These are phyloP conservation scores for Tetrahymena borealis DNA, from an alignment of 73 alveolate genomes.

Conservation along the genomic window DNA sequence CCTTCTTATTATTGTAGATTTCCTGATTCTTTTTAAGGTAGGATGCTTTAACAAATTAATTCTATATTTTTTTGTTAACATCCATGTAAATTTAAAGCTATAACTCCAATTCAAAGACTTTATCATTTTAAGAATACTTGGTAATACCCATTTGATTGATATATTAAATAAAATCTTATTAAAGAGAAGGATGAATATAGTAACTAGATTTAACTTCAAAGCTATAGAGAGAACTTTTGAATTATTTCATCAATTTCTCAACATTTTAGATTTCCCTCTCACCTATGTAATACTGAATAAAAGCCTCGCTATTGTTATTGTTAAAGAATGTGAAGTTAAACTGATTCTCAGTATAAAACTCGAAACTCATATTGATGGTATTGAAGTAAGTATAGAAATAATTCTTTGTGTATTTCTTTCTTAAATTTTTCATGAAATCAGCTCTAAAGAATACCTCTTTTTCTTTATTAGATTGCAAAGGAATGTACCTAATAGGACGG, in stretches of 20 bases:
- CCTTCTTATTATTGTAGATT: not conserved
- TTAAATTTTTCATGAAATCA: not conserved
- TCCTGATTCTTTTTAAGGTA: not conserved
- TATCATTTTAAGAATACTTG: not conserved
- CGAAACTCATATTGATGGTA: not conserved
- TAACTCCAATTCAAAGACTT: not conserved
- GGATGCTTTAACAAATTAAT: not conserved
- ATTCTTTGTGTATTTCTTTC: not conserved
- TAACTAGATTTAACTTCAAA: not conserved
- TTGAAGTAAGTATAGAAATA: not conserved
- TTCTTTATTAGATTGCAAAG: not conserved
- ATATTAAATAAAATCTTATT: not conserved
- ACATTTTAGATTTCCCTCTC: not conserved
- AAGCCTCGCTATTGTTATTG: not conserved
- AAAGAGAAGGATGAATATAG: not conserved
- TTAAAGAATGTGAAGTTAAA: not conserved
- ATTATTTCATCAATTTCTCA: not conserved
- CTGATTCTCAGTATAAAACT: not conserved
- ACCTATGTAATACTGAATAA: not conserved
- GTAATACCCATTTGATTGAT: not conserved
- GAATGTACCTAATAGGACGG: not conserved
- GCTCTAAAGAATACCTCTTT: not conserved
- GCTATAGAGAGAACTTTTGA: not conserved
- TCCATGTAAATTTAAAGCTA: not conserved
- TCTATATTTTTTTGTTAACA: not conserved